Evolutionary conservation across 2,329 filamentous ascomycete species (phyloP), one percentile per base, ranked within the genome.

Genomic region (Nannizzia gypsea): DNA sequence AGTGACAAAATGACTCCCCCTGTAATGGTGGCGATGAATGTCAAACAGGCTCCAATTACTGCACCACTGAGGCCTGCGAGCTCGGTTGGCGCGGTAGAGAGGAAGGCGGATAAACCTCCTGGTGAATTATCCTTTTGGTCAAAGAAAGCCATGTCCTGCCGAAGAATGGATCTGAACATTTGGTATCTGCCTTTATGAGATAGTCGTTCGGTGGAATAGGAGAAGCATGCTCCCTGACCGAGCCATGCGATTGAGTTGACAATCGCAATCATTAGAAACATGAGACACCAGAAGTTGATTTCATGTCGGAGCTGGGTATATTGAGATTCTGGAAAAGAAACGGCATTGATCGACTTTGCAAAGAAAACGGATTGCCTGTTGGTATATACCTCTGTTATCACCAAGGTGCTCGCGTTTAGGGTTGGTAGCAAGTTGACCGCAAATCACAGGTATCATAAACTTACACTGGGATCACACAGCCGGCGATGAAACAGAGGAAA

Each of bases 51-150:
- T 58, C 91, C 91, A 1, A 97, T 81, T 0, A 90, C 96, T 34
- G 85, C 84, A 56, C 92, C 92, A 65, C 88, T 91, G 52, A 97
- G 83, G 15, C 92, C 91, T 11, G 90, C 86, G 28, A 96, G 80
- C 68, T 95, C 87, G 0, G 89, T 95, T 0, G 91, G 90, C 73
- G 96, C 88, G 0, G 89, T 93, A 2, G 89, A 91, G 13, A 96
- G 77, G 74, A 95, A 92, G 0, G 88, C 89, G 0, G 90, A 96
- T 66, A 97, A 77, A 0, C 90, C 87, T 64, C 93, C 92, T 5
- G 90, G 85, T 4, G 88, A 90, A 71, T 97, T 95, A 71, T 92
- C 87, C 63, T 95, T 89, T 54, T 80, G 81, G 64, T 78, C 76
- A 65, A 78, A 78, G 63, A 75, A 78, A 3, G 74, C 70, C 31